A percentile compares a stretch with the other conserved stretches of the same genome.
phyloP scores from a whole-genome alignment of 257 asterid species.

The Cinchona pubescens region DNA sequence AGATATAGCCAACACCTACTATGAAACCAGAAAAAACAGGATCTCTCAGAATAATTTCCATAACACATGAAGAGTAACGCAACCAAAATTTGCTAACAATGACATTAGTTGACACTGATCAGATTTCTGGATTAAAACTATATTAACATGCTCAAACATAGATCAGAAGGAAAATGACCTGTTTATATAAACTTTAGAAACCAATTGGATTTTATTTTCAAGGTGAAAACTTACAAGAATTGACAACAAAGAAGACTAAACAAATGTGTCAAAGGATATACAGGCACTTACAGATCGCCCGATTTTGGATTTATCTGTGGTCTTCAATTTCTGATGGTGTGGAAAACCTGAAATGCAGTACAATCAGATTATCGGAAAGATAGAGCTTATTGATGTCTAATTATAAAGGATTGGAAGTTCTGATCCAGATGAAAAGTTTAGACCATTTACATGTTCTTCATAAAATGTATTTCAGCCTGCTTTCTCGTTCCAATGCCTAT shows the following conservation, averaged over 20 bases:
- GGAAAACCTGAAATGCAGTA: slow-evolving; percentile 48
- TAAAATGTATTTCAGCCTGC: neutral
- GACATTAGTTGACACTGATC: neutral
- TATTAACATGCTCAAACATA: neutral
- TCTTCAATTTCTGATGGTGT: slow-evolving; percentile 44
- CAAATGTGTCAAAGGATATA: neutral
- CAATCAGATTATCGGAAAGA: neutral
- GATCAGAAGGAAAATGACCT: neutral
- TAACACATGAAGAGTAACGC: neutral
- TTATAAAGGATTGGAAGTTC: neutral
- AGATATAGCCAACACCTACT: neutral
- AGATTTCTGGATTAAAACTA: neutral
- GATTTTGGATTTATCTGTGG: slow-evolving; percentile 43
- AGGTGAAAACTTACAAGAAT: neutral
- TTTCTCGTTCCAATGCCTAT: neutral
- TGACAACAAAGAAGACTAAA: neutral
- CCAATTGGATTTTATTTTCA: neutral
- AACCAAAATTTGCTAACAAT: neutral
- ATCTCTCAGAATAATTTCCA: neutral
- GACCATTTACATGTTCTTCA: neutral
- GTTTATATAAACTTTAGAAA: neutral
- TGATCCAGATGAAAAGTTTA: neutral
- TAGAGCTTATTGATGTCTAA: neutral
- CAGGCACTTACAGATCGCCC: slow-evolving; percentile 60
- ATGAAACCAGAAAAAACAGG: neutral